A percentile compares a stretch with the other conserved stretches of the same genome.
These are phyloP conservation scores for Mycena sanguinolenta DNA, from an alignment of 768 basidiomycete species.

Conservation along the genomic window DNA sequence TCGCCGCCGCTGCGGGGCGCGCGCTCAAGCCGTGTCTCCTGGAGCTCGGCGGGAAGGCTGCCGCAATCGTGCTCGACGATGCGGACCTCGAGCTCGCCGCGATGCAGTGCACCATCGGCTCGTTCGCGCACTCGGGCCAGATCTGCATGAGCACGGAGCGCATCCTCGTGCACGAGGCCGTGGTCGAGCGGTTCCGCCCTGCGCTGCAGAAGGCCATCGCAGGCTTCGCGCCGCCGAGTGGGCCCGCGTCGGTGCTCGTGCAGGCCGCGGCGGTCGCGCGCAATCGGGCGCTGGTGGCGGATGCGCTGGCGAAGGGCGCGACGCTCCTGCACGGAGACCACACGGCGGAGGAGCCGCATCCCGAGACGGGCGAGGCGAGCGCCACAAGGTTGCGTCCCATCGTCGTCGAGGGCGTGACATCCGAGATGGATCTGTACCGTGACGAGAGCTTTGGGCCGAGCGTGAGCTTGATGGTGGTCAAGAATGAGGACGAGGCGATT, in stretches of 20 bases:
- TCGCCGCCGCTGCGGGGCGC: slow-evolving; percentile 70
- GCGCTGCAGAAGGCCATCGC: slow-evolving; percentile 60
- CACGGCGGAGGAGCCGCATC: slow-evolving; percentile 27
- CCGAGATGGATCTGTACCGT: slow-evolving; percentile 33
- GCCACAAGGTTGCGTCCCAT: slow-evolving; percentile 22
- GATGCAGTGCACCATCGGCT: slow-evolving; percentile 64
- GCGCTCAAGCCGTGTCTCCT: slow-evolving; percentile 77
- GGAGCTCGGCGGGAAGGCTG: slow-evolving; percentile 69
- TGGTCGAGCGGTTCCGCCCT: slow-evolving; percentile 74
- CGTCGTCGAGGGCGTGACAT: slow-evolving; percentile 34
- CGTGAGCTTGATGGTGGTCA: slow-evolving; percentile 32
- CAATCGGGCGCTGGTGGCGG: slow-evolving; percentile 29
- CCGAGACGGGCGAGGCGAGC: slow-evolving; percentile 28
- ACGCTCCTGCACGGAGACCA: slow-evolving; percentile 32
- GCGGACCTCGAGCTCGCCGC: slow-evolving; percentile 65
- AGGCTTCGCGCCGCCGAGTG: slow-evolving; percentile 35
- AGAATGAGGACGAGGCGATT: slow-evolving; percentile 35
- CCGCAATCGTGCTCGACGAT: slow-evolving; percentile 61
- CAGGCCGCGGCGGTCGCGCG: slow-evolving; percentile 28
- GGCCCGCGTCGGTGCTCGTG: slow-evolving; percentile 24
- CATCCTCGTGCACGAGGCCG: slow-evolving; percentile 71
- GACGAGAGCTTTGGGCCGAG: slow-evolving; percentile 37
- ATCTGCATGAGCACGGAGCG: slow-evolving; percentile 78
- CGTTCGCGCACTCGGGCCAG: slow-evolving; percentile 76
- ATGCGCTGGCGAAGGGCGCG: slow-evolving; percentile 35